These are phyloP conservation scores for Hippophae tibetana DNA, from an alignment of 306 rosid species.

Conservation along the genomic window DNA sequence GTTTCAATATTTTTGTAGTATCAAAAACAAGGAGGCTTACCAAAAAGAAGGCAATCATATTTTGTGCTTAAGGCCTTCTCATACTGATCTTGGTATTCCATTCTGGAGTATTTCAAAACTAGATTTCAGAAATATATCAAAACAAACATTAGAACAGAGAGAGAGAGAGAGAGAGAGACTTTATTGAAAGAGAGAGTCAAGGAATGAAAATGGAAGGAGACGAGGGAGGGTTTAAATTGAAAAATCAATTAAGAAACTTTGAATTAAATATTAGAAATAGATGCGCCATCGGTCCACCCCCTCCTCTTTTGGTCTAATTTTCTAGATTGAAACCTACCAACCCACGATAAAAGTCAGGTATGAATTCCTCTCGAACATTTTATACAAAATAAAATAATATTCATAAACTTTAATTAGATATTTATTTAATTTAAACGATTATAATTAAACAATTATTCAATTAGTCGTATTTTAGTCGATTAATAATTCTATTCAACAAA, in stretches of 20 bases:
- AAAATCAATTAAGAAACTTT: too few relatives aligned
- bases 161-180: background rate
- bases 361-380: too few relatives aligned
- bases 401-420: too few relatives aligned
- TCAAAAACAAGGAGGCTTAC: background rate
- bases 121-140: background rate
- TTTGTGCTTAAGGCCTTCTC: conserved; percentile 7
- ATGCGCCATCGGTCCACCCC: too few relatives aligned
- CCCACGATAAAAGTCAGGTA: too few relatives aligned
- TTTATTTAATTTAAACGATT: too few relatives aligned
- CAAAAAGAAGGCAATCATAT: conserved; percentile 26
- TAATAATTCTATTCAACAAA: too few relatives aligned
- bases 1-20: background rate
- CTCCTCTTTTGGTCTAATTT: too few relatives aligned
- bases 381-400: too few relatives aligned
- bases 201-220: background rate
- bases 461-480: too few relatives aligned
- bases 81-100: conserved; percentile 14
- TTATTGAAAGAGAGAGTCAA: background rate
- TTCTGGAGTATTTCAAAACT: background rate
- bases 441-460: too few relatives aligned
- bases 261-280: background rate
- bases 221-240: background rate
- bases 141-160: background rate
- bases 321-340: too few relatives aligned